phyloP scores from a whole-genome alignment of 768 basidiomycete species.

The Hericium alpestre region DNA sequence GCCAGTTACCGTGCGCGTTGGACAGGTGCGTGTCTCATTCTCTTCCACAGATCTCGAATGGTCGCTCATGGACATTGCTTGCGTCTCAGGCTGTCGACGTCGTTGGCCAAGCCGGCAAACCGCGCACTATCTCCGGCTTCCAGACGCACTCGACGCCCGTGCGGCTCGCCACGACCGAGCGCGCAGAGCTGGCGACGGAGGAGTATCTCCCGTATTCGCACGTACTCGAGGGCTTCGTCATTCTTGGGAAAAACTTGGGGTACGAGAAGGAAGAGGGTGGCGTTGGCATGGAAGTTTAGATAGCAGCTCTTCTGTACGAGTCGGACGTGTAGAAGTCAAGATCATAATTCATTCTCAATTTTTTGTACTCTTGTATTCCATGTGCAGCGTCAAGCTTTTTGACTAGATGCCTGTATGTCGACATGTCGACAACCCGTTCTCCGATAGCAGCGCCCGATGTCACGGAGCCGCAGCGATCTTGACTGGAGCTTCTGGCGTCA shows the following conservation, averaged over 20 bases:
- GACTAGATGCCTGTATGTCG: too few relatives aligned
- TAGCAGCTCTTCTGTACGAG: neutral
- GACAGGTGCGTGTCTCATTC: conserved; percentile 46
- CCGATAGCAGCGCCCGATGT: too few relatives aligned
- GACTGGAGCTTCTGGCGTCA: too few relatives aligned
- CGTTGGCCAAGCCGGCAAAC: conserved; percentile 95
- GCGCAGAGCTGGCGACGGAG: conserved; percentile 93
- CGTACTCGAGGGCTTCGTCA: conserved; percentile 87
- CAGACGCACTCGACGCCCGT: conserved; percentile 97
- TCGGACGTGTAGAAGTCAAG: neutral
- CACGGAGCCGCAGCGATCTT: too few relatives aligned
- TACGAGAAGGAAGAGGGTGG: conserved; percentile 65
- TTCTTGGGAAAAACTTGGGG: conserved; percentile 59
- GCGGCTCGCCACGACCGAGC: conserved; percentile 81
- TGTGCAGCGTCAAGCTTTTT: neutral
- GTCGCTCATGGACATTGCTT: conserved; percentile 1
- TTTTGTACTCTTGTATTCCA: neutral
- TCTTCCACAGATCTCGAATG: neutral
- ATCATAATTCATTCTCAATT: neutral
- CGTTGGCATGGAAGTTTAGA: neutral
- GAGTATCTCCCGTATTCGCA: conserved; percentile 87
- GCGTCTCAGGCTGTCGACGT: conserved; percentile 78
- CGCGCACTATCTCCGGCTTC: conserved; percentile 93
- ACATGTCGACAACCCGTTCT: too few relatives aligned
- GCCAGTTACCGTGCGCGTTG: conserved; percentile 90